A percentile compares a stretch with the other conserved stretches of the same genome.
Evolutionary conservation across 2,329 filamentous ascomycete species (phyloP).

Genomic region (Alternaria sp.): DNA sequence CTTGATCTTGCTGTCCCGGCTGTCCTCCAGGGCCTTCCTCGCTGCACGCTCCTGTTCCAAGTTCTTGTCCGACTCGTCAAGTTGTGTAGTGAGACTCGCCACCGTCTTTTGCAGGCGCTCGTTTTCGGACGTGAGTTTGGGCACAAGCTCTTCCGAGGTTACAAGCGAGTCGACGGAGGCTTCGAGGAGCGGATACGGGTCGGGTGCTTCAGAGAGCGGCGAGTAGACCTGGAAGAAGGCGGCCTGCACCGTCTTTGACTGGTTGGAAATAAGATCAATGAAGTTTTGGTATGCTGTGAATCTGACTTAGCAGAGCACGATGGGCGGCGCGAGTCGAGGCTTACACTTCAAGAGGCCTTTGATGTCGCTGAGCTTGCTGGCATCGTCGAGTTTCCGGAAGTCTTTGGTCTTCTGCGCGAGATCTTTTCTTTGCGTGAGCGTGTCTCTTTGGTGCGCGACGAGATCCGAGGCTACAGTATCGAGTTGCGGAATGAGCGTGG

Average conservation of each 20-base stretch:
- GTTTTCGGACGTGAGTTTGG: slow-evolving; percentile 89
- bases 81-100: slow-evolving; percentile 75
- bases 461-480: slow-evolving; percentile 96
- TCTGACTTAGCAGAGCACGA: slow-evolving; percentile 26
- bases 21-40: slow-evolving; percentile 78
- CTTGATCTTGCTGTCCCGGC: slow-evolving; percentile 80
- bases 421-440: slow-evolving; percentile 95
- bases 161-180: slow-evolving; percentile 95
- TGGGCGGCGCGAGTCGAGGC: slow-evolving; percentile 1
- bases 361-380: slow-evolving; percentile 84
- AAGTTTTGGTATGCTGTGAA: slow-evolving; percentile 91
- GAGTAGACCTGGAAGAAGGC: slow-evolving; percentile 94
- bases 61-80: slow-evolving; percentile 83
- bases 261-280: slow-evolving; percentile 94
- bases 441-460: slow-evolving; percentile 90
- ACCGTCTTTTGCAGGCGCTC: slow-evolving; percentile 84
- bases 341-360: slow-evolving; percentile 88
- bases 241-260: slow-evolving; percentile 92
- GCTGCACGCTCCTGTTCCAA: slow-evolving; percentile 80
- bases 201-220: slow-evolving; percentile 91
- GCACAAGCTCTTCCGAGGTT: slow-evolving; percentile 89
- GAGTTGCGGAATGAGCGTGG: slow-evolving; percentile 81
- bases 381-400: slow-evolving; percentile 92
- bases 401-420: slow-evolving; percentile 99
- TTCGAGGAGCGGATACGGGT: slow-evolving; percentile 95